Evolutionary conservation across 176 grass and related monocot genomes (phyloP).

Genomic region (Thinopyrum elongatum): DNA sequence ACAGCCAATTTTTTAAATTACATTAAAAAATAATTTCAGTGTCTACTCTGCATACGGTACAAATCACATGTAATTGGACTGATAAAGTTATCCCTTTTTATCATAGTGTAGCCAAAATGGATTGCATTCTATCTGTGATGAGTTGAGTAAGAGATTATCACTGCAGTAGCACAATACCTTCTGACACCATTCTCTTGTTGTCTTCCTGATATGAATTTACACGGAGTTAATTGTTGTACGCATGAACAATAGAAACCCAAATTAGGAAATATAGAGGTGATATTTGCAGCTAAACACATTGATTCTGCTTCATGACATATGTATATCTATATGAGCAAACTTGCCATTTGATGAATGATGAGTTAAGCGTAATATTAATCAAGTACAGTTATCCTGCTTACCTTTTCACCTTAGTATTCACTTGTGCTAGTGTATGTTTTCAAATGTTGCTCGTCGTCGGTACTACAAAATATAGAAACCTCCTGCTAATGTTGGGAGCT

Average conservation of each 20-base stretch:
- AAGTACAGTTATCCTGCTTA: slow-evolving; percentile 1
- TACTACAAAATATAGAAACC: slow-evolving; percentile 7
- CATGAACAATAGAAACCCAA: not conserved
- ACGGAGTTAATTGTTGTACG: not conserved
- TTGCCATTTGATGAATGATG: not conserved
- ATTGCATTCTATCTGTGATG: not conserved
- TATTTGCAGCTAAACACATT: not conserved
- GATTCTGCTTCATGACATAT: not conserved
- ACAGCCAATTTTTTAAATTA: not conserved
- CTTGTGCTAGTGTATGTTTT: not conserved
- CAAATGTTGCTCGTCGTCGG: not conserved
- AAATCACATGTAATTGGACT: not conserved
- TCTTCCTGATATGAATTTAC: not conserved
- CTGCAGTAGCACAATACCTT: not conserved
- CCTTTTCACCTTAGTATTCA: not conserved
- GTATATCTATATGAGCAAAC: too few species aligned
- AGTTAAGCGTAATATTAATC: not conserved
- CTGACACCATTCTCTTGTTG: not conserved
- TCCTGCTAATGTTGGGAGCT: not conserved
- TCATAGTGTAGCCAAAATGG: not conserved
- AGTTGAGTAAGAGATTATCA: not conserved
- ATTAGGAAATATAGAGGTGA: not conserved
- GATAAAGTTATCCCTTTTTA: not conserved
- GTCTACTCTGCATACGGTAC: not conserved
- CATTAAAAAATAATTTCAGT: not conserved